These are phyloP conservation scores for Handroanthus guayacan DNA, from an alignment of 257 asterid species.

Conservation along the genomic window DNA sequence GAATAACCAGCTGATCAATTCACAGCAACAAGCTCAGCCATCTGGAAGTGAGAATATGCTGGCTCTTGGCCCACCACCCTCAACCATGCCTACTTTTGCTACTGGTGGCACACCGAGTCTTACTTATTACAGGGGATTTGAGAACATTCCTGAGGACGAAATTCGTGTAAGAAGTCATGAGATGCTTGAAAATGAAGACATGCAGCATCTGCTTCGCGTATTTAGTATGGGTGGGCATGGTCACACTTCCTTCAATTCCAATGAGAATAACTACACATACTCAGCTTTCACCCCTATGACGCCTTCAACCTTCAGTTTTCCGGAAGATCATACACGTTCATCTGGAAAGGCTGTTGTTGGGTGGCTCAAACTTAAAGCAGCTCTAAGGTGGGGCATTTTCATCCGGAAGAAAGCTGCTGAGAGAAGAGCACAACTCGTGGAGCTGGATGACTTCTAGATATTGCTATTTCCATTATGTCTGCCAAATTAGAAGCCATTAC, in stretches of 20 bases:
- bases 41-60: constrained; percentile 54
- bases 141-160: constrained; percentile 78
- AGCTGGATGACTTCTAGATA: constrained; percentile 69
- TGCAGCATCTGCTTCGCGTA: constrained; percentile 87
- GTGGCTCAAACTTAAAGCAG: constrained; percentile 97
- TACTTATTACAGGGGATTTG: constrained; percentile 59
- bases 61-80: constrained; percentile 70
- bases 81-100: constrained; percentile 58
- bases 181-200: constrained; percentile 93
- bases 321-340: constrained; percentile 71
- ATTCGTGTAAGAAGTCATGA: constrained; percentile 89
- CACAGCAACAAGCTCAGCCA: constrained; percentile 60
- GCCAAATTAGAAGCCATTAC: not conserved
- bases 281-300: constrained; percentile 59
- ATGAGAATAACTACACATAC: constrained; percentile 55
- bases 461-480: not conserved
- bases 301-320: constrained; percentile 57
- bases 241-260: constrained; percentile 50
- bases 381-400: constrained; percentile 96
- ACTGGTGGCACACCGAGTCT: constrained; percentile 60
- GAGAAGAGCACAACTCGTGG: constrained; percentile 87
- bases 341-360: constrained; percentile 99
- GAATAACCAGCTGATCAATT: constrained; percentile 54
- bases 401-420: constrained; percentile 94
- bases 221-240: constrained; percentile 76